Conservation (phyloP, 2,329 filamentous ascomycete genomes). For the Cyphellophora attinorum region DNA sequence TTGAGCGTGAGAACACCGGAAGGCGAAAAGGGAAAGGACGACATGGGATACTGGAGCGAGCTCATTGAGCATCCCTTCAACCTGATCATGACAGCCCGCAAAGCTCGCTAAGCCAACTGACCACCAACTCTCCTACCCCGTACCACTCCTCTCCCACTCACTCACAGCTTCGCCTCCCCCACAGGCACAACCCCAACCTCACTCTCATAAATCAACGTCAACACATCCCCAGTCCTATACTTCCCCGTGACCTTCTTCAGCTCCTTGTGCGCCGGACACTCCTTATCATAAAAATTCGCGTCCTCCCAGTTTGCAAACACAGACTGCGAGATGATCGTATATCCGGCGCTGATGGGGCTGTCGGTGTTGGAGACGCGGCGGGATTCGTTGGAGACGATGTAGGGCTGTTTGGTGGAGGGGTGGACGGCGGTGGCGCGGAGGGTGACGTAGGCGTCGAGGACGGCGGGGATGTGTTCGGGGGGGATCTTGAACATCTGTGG, state of each 20-base stretch:
- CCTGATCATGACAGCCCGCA: no score
- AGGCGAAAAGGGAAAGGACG: no score
- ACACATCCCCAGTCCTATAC: neutral
- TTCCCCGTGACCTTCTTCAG: neutral
- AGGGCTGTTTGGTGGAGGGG: neutral
- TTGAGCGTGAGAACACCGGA: no score
- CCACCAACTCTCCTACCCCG: no score
- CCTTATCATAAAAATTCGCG: conserved; percentile 1
- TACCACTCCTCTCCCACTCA: no score
- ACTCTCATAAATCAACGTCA: neutral
- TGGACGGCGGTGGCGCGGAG: neutral
- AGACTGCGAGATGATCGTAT: neutral
- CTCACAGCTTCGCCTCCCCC: neutral
- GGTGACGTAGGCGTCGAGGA: neutral
- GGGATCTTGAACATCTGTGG: neutral
- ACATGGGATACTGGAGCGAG: no score
- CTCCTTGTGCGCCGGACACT: neutral
- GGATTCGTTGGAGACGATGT: neutral
- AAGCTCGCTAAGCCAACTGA: no score
- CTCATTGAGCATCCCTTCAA: no score
- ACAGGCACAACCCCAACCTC: neutral
- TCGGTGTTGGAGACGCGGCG: conserved; percentile 1
- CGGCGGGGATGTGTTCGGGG: neutral
- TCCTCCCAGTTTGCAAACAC: neutral
- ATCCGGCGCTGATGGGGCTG: neutral